phyloP scores from a whole-genome alignment of 768 basidiomycete genomes.

The Tulasnella sp. region DNA sequence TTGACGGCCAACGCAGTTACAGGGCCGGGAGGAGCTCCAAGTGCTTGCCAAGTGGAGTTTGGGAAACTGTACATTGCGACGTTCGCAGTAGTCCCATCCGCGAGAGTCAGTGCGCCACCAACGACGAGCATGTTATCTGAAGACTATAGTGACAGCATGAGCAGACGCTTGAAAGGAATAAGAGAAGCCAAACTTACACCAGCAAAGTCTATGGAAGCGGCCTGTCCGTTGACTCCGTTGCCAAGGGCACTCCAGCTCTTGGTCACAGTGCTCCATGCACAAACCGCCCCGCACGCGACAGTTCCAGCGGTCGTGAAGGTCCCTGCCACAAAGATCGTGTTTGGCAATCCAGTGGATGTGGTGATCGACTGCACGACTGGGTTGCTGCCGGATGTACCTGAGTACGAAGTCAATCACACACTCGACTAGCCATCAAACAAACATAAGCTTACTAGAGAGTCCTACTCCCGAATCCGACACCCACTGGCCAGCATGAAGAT shows the following conservation, averaged over 20 bases:
- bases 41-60: slow-evolving; percentile 61
- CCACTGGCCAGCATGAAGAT: slow-evolving; percentile 58
- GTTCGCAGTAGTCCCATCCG: slow-evolving; percentile 52
- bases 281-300: slow-evolving; percentile 63
- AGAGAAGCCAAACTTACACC: slow-evolving; percentile 45
- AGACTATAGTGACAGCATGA: slow-evolving; percentile 31
- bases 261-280: slow-evolving; percentile 53
- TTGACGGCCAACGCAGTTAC: slow-evolving; percentile 84
- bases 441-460: slow-evolving; percentile 37
- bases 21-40: slow-evolving; percentile 73
- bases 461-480: slow-evolving; percentile 44
- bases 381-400: slow-evolving; percentile 30
- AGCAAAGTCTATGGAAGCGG: slow-evolving; percentile 65
- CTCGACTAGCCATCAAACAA: neutral
- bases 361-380: slow-evolving; percentile 59
- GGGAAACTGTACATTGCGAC: slow-evolving; percentile 62
- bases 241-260: slow-evolving; percentile 76
- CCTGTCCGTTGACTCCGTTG: slow-evolving; percentile 68
- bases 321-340: slow-evolving; percentile 73
- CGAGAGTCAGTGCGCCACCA: slow-evolving; percentile 65
- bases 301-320: slow-evolving; percentile 72
- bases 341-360: slow-evolving; percentile 44
- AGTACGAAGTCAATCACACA: neutral
- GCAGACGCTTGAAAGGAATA: neutral
- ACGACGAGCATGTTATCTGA: slow-evolving; percentile 61